Evolutionary conservation across 1,284 basidiomycete genomes (phyloP), one percentile per base, ranked within the genome.

Genomic region (Fistulinella cinereoalba): DNA sequence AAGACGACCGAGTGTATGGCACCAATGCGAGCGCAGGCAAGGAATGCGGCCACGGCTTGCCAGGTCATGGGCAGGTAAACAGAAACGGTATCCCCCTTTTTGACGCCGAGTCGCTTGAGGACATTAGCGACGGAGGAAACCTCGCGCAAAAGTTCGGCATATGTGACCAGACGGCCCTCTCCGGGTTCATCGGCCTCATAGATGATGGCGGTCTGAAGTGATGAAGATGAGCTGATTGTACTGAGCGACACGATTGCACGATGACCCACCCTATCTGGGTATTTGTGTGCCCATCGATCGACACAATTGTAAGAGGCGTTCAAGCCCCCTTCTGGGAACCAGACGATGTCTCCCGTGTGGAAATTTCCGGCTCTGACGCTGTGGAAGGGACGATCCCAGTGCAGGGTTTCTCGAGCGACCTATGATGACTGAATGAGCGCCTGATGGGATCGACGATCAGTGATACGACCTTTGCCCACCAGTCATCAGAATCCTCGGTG

Each of bases 1-100:
- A 99, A 99, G 54, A 99, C 87, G 63, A 98, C 96, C n/a, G 93
- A 97, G 75, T 99, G 97, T 46, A 99, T 77, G 22, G 97, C 96
- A 44, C 96, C 97, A 61, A 99, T 92, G 58, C 96, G 88, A 6
- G 96, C 95, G 69, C 95, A 98, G 18, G 96, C 96, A 44, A 99
- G 85, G 81, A 99, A 94, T 25, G 95, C 88, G 29, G 92, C 93
- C 43, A 88, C 92, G 16, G 96, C 88, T 60, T 98, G 89, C 92
- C 92, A 95, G 36, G 85, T 85, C 87, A 89, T 91, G 41, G 88
- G 88, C 24, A 89, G 75, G 66, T 98, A 98, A 54, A 98, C 76
- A 19, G 88, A 91, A 36, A 97, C 91, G 33, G 91, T 92, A 68
- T 99, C 96, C 46, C 96, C 96, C 74, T 96, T 97, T 76, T 90